Conservation (phyloP, 768 basidiomycete species). For the Dendrothele bispora region DNA sequence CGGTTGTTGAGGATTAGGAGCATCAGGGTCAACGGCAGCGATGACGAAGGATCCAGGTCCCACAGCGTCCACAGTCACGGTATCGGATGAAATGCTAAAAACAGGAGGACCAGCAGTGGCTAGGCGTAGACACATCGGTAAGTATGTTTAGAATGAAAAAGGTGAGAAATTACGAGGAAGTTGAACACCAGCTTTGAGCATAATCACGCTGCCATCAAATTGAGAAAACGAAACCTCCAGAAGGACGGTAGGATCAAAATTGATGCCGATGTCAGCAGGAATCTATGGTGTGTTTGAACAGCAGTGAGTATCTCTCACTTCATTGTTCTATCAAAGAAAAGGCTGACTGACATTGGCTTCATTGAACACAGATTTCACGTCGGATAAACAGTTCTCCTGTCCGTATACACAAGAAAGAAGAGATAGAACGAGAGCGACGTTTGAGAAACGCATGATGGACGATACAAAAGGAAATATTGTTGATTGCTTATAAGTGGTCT, state of each 20-base stretch:
- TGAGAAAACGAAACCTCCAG: slow-evolving; percentile 27
- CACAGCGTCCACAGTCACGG: slow-evolving; percentile 14
- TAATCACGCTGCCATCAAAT: slow-evolving; percentile 16
- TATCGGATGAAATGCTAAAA: slow-evolving; percentile 25
- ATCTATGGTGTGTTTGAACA: no score
- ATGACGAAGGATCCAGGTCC: slow-evolving; percentile 45
- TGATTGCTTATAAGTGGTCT: no score
- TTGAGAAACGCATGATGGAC: no score
- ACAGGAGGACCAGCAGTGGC: slow-evolving; percentile 37
- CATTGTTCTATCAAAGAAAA: no score
- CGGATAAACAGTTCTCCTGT: no score
- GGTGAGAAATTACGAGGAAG: neutral
- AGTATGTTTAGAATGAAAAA: neutral
- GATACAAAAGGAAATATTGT: no score
- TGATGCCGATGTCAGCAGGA: slow-evolving; percentile 18
- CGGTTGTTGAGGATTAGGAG: slow-evolving; percentile 47
- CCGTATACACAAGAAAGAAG: no score
- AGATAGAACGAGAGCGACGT: no score
- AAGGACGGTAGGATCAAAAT: slow-evolving; percentile 22
- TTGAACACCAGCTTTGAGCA: slow-evolving; percentile 24
- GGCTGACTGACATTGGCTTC: no score
- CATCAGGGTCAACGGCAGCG: slow-evolving; percentile 48
- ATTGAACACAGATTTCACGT: no score
- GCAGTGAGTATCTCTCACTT: no score
- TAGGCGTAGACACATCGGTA: slow-evolving; percentile 10